phyloP scores from a whole-genome alignment of 495 filamentous ascomycete genomes.

The Penicillium tannophilum region DNA sequence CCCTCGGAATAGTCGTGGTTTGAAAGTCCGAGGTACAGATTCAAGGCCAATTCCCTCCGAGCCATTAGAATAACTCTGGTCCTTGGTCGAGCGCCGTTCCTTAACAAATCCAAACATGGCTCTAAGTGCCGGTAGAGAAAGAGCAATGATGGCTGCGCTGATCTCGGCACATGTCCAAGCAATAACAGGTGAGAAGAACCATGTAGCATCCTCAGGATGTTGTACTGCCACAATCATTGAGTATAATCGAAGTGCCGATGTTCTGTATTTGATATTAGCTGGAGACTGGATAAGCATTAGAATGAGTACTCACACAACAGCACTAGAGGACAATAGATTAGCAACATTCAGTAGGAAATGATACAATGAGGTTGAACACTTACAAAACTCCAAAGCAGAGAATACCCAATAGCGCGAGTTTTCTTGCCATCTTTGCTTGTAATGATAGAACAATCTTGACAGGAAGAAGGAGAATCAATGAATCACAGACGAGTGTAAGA shows the following conservation, averaged over 20 bases:
- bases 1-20: neutral
- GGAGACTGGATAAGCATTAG: neutral
- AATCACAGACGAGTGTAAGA: slow-evolving; percentile 21
- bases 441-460: slow-evolving; percentile 16
- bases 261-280: slow-evolving; percentile 8
- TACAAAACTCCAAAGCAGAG: slow-evolving; percentile 23
- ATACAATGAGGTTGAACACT: neutral
- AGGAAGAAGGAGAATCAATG: slow-evolving; percentile 19
- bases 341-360: neutral
- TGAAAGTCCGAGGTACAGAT: neutral
- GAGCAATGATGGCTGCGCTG: slow-evolving; percentile 21
- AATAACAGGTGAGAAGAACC: slow-evolving; percentile 27
- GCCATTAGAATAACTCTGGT: slow-evolving; percentile 3
- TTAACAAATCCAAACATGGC: slow-evolving; percentile 16
- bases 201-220: slow-evolving; percentile 17
- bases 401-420: slow-evolving; percentile 11
- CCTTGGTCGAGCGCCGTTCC: neutral
- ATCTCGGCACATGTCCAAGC: slow-evolving; percentile 21
- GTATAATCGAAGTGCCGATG: slow-evolving; percentile 22
- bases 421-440: slow-evolving; percentile 14
- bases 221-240: slow-evolving; percentile 19
- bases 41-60: neutral
- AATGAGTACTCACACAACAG: neutral
- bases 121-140: slow-evolving; percentile 23
- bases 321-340: neutral